These are phyloP conservation scores for Pseudomicrostroma phylloplanum DNA, from an alignment of 1,284 basidiomycete species.

Conservation along the genomic window DNA sequence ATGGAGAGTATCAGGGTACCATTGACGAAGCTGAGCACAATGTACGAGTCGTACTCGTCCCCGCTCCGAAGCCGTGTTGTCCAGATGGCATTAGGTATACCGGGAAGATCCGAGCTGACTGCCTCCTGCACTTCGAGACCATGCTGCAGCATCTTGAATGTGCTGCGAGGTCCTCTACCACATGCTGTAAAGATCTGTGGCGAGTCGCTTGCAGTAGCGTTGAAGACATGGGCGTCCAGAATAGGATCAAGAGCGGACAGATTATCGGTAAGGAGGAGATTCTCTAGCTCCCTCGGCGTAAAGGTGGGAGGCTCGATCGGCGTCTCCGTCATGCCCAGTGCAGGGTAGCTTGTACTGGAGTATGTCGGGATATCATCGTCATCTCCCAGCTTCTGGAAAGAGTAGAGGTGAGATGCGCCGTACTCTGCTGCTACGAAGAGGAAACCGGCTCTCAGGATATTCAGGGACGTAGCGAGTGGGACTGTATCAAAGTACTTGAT, in stretches of 20 bases:
- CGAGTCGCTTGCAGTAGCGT: slow-evolving; percentile 36
- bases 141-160: slow-evolving; percentile 47
- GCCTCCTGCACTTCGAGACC: slow-evolving; percentile 48
- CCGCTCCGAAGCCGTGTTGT: slow-evolving; percentile 38
- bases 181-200: slow-evolving; percentile 48
- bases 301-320: slow-evolving; percentile 34
- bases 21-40: slow-evolving; percentile 50
- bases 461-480: slow-evolving; percentile 38
- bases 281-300: slow-evolving; percentile 42
- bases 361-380: slow-evolving; percentile 46
- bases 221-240: slow-evolving; percentile 41
- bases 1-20: slow-evolving; percentile 48
- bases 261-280: slow-evolving; percentile 43
- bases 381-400: slow-evolving; percentile 49
- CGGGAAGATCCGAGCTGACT: slow-evolving; percentile 48
- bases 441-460: slow-evolving; percentile 48
- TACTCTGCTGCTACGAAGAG: slow-evolving; percentile 45
- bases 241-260: slow-evolving; percentile 43
- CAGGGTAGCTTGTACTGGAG: slow-evolving; percentile 32
- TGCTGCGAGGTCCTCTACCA: slow-evolving; percentile 43
- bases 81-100: slow-evolving; percentile 48
- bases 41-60: slow-evolving; percentile 47
- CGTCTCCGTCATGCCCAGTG: slow-evolving; percentile 24
- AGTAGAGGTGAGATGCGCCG: slow-evolving; percentile 43
- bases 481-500: slow-evolving; percentile 51